Percentiles rank a stretch among this genome's conserved stretches.
Evolutionary conservation across 768 basidiomycete genomes (phyloP).

Genomic region (Suillus occidentalis): DNA sequence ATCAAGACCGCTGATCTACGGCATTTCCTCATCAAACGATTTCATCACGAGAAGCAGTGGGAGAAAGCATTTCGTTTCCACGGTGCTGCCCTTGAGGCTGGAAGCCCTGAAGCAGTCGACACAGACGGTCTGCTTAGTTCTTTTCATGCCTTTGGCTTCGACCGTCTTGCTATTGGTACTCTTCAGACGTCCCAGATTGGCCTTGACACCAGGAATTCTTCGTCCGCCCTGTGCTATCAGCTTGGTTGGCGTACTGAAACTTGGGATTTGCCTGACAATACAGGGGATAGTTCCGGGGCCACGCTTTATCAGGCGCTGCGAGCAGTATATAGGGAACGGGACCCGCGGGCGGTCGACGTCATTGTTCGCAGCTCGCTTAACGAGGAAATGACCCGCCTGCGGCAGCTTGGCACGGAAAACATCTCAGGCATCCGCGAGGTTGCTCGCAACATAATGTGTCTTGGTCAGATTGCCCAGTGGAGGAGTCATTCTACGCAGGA

Average conservation of each 20-base stretch:
- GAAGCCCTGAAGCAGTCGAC: slow-evolving; percentile 39
- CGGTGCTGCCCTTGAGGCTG: slow-evolving; percentile 79
- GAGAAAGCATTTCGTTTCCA: slow-evolving; percentile 88
- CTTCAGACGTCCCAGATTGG: slow-evolving; percentile 46
- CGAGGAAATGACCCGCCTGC: slow-evolving; percentile 65
- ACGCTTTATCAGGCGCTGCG: slow-evolving; percentile 78
- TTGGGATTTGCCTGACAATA: slow-evolving; percentile 86
- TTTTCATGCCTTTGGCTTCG: slow-evolving; percentile 88
- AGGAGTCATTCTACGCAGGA: slow-evolving; percentile 33
- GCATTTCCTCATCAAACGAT: slow-evolving; percentile 76
- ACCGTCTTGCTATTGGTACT: slow-evolving; percentile 77
- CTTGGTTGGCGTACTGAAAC: slow-evolving; percentile 93
- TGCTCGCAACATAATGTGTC: slow-evolving; percentile 72
- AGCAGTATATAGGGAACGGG: slow-evolving; percentile 79
- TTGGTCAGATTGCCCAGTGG: slow-evolving; percentile 77
- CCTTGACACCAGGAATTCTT: slow-evolving; percentile 25
- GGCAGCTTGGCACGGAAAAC: slow-evolving; percentile 72
- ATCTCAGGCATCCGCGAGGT: slow-evolving; percentile 72
- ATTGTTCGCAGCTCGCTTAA: slow-evolving; percentile 52
- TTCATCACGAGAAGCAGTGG: slow-evolving; percentile 94
- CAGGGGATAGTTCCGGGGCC: slow-evolving; percentile 47
- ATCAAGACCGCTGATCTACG: slow-evolving; percentile 79
- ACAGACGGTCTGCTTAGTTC: slow-evolving; percentile 72
- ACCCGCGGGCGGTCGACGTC: slow-evolving; percentile 45
- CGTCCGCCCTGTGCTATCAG: slow-evolving; percentile 63